Conservation (phyloP, 2,329 filamentous ascomycete species). For the Aspergillus ochraceus region DNA sequence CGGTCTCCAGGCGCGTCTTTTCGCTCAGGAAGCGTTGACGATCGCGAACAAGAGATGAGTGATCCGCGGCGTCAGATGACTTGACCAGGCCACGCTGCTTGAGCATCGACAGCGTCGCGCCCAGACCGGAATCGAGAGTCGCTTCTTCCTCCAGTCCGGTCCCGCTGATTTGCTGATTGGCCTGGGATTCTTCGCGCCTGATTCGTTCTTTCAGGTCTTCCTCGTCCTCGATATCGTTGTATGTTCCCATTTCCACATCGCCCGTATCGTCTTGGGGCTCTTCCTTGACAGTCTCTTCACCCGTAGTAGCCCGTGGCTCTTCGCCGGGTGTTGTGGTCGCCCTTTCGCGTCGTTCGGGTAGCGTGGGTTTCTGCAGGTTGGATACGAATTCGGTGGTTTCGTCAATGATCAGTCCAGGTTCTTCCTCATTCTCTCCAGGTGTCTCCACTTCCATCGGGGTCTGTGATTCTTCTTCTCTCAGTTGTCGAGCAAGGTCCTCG, state of each 20-base stretch:
- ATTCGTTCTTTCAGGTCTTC: conserved; percentile 52
- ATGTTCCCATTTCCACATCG: conserved; percentile 56
- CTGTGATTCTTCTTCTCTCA: conserved; percentile 62
- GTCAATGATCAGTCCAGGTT: conserved; percentile 80
- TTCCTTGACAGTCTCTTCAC: conserved; percentile 17
- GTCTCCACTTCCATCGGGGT: conserved; percentile 61
- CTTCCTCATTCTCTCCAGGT: conserved; percentile 52
- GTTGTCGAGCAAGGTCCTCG: conserved; percentile 80
- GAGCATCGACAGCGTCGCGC: conserved; percentile 77
- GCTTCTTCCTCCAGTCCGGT: conserved; percentile 85
- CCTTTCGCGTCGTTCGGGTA: conserved; percentile 53
- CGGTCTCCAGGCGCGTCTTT: conserved; percentile 72
- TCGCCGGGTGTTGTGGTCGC: conserved; percentile 38
- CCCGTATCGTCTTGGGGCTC: conserved; percentile 49
- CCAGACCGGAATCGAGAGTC: conserved; percentile 74
- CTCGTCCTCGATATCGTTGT: conserved; percentile 52
- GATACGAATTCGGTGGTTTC: conserved; percentile 95
- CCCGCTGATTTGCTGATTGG: conserved; percentile 52
- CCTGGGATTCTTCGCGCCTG: conserved; percentile 47
- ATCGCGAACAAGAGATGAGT: conserved; percentile 67
- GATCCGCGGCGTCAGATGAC: conserved; percentile 59
- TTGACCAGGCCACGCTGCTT: conserved; percentile 81
- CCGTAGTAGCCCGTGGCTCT: conserved; percentile 22
- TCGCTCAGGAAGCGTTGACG: conserved; percentile 78
- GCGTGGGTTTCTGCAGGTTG: conserved; percentile 69